phyloP scores from a whole-genome alignment of 441 rosid genomes.

The Populus hybrid region DNA sequence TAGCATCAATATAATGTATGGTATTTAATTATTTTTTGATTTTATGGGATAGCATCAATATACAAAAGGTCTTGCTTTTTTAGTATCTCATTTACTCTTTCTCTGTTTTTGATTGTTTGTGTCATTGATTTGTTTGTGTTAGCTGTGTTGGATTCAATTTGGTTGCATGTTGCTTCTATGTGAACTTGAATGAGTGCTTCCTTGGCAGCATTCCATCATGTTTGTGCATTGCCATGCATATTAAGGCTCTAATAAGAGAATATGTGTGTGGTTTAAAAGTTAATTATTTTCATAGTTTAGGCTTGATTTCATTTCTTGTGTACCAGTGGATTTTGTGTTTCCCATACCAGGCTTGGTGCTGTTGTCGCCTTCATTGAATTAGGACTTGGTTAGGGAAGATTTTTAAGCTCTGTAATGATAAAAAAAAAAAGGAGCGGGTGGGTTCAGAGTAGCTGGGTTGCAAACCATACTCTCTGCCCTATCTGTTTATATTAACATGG shows the following conservation, averaged over 20 bases:
- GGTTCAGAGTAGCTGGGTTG: not conserved
- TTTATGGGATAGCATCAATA: not conserved
- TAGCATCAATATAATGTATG: not conserved
- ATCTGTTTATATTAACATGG: not conserved
- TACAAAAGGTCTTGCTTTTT: not conserved
- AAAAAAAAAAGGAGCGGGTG: not conserved
- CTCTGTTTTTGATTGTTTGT: not conserved
- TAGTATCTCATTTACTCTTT: not conserved
- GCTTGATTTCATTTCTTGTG: not conserved
- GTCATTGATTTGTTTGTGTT: not conserved
- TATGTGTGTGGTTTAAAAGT: not conserved
- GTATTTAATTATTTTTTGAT: too few relatives aligned
- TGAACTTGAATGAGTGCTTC: not conserved
- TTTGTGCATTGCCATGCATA: not conserved
- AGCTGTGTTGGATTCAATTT: not conserved
- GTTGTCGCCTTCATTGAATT: not conserved
- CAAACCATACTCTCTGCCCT: not conserved
- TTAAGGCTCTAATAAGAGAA: not conserved
- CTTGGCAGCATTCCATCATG: not conserved
- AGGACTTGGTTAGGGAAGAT: not conserved
- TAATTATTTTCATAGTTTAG: not conserved
- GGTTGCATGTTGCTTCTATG: not conserved
- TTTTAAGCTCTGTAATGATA: not conserved
- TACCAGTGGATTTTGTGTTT: not conserved
- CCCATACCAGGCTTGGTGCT: not conserved